Evolutionary conservation across 139 green algal genomes (phyloP).

Genomic region (Auxenochlorella pyrenoidosa): DNA sequence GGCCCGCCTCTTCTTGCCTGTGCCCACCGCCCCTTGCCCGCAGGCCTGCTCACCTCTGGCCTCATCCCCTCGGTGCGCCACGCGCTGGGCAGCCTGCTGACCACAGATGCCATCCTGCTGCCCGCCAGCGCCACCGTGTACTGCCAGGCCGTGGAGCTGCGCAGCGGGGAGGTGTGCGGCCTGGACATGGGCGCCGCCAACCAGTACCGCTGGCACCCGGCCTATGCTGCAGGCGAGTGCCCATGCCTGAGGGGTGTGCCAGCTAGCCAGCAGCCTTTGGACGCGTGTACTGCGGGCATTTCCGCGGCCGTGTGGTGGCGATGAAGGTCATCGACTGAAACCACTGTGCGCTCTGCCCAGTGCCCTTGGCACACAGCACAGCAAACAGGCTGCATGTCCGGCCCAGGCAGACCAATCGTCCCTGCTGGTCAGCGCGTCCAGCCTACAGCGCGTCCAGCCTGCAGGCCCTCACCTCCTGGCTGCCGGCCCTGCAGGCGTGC

Average conservation of each 20-base stretch:
- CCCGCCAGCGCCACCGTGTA: slow-evolving; percentile 76
- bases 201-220: slow-evolving; percentile 67
- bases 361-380: too few species aligned
- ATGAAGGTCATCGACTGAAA: too few species aligned
- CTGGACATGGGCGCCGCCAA: slow-evolving; percentile 70
- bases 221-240: slow-evolving; percentile 50
- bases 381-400: too few species aligned
- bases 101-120: slow-evolving; percentile 64
- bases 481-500: slow-evolving; percentile 19
- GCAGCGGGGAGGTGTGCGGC: slow-evolving; percentile 54
- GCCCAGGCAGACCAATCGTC: too few species aligned
- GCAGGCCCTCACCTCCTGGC: not conserved
- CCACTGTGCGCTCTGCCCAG: too few species aligned
- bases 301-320: too few species aligned
- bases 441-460: too few species aligned
- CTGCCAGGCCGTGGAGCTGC: slow-evolving; percentile 67
- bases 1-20: too few species aligned
- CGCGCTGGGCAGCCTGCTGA: slow-evolving; percentile 61
- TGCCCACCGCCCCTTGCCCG: not conserved
- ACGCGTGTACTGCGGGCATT: too few species aligned
- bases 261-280: too few species aligned
- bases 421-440: too few species aligned
- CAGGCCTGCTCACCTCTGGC: slow-evolving; percentile 69
- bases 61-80: slow-evolving; percentile 70
- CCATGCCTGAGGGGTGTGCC: too few species aligned